These are phyloP conservation scores for Shiraia bambusicola DNA, from an alignment of 2,329 filamentous ascomycete genomes.

Conservation along the genomic window DNA sequence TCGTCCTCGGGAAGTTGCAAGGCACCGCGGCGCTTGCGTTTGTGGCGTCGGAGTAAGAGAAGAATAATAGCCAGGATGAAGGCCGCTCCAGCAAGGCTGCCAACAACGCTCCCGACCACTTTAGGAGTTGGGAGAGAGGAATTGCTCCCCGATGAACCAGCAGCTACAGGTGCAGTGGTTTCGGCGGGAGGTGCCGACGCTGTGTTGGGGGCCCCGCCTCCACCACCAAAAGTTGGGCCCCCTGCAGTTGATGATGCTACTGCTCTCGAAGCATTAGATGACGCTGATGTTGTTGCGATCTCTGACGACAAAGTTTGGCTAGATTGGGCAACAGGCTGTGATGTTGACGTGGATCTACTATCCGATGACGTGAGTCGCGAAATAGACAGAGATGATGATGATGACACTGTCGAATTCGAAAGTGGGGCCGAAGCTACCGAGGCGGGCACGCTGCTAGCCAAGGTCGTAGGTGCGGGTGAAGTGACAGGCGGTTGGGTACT, in stretches of 20 bases:
- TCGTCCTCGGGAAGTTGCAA: conserved; percentile 36
- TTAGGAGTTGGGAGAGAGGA: conserved; percentile 50
- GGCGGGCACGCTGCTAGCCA: conserved; percentile 2
- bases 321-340: conserved; percentile 12
- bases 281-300: conserved; percentile 13
- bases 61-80: conserved; percentile 54
- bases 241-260: conserved; percentile 14
- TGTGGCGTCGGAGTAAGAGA: conserved; percentile 56
- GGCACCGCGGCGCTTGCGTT: conserved; percentile 37
- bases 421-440: conserved; percentile 4
- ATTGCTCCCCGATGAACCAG: conserved; percentile 11
- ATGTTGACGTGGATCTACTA: conserved; percentile 10
- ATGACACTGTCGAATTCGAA: conserved; percentile 18
- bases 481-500: conserved; percentile 8
- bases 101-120: conserved; percentile 64
- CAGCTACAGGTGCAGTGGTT: conserved; percentile 12
- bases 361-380: not conserved
- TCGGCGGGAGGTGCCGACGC: conserved; percentile 15
- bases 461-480: conserved; percentile 11
- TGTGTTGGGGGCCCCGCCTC: conserved; percentile 16
- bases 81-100: conserved; percentile 60
- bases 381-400: not conserved
- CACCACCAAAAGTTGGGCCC: conserved; percentile 8
- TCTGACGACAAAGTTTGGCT: conserved; percentile 10
- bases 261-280: conserved; percentile 10